Base-by-base conservation (phyloP, 768 basidiomycete genomes). In the Rickenella mellea region DNA sequence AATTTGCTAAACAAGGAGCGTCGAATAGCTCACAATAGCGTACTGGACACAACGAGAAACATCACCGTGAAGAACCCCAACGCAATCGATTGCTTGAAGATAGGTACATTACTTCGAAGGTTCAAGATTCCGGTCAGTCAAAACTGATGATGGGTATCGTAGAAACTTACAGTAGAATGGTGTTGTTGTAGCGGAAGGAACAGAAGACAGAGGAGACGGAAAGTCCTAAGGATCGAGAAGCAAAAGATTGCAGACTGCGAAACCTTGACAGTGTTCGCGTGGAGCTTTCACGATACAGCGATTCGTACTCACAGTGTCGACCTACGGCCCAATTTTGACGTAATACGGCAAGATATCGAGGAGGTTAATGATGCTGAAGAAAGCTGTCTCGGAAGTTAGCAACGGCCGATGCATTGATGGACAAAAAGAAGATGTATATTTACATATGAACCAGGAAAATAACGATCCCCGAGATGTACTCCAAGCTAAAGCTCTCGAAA, bases 31-130 rank as follows among this genome's bases (percentile, higher is more conserved):
- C 50, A 84, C 79, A 93, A 55, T 11, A 92, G 66, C 0, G 90
- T 93, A 47, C 88, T 89, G 58, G 89, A 93, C 6, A 93, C 78
- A 1, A 88, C 78, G 29, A 94, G 67, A 1, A 88, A 76, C 80
- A 91, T 90, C 40, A 81, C 62, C 11, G 92, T 83, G 63, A 94
- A 93, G 61, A 93, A 94, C 2, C 77, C 75, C 15, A 94, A 78
- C 0, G 91, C 90, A 3, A 91, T 83, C 0, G 87, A 91, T 46
- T 87, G 70, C 39, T 83, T 73, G 27, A 92, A 81, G 88, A 81
- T 24, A 94, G 73, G 57, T 84, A 90, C 91, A 94, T 96, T 51
- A 89, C 87, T 66, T 90, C 85, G 39, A 89, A 88, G 0, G 87
- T 89, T 35, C 85, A 87, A 42, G 15, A 35, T 10, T 31, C 32